Percentiles rank a stretch among this genome's conserved stretches.
Conservation (phyloP, 805 yeast genomes). For the Yamadazyma scolyti region DNA sequence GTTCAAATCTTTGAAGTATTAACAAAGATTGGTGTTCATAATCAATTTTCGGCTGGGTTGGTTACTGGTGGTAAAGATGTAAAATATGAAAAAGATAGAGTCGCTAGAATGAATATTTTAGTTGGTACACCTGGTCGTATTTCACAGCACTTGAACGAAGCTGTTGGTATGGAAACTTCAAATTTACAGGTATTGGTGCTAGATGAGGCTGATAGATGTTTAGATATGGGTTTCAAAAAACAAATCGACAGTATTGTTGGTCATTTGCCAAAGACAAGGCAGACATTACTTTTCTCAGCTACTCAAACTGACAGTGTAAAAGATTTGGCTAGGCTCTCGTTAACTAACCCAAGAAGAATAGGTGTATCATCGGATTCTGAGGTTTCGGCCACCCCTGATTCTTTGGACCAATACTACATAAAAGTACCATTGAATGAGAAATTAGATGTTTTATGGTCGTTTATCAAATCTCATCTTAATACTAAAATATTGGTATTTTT, state of each 20-base stretch:
- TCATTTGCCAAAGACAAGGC: conserved; percentile 76
- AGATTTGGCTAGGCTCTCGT: conserved; percentile 77
- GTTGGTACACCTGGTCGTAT: conserved; percentile 92
- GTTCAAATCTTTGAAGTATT: conserved; percentile 87
- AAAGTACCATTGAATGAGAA: conserved; percentile 73
- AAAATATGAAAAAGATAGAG: conserved; percentile 74
- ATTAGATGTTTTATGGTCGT: conserved; percentile 81
- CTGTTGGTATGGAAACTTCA: conserved; percentile 70
- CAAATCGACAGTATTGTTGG: conserved; percentile 77
- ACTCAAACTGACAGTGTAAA: conserved; percentile 81
- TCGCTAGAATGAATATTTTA: conserved; percentile 72
- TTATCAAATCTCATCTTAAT: conserved; percentile 78
- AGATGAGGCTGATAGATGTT: conserved; percentile 90
- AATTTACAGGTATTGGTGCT: conserved; percentile 76
- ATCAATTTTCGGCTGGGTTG: conserved; percentile 79
- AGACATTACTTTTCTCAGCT: conserved; percentile 82
- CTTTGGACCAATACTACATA: conserved; percentile 80
- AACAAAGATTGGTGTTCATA: conserved; percentile 72
- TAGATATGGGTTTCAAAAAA: conserved; percentile 89
- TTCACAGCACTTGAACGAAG: conserved; percentile 86
- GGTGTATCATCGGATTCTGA: conserved; percentile 42
- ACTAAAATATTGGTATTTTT: conserved; percentile 77
- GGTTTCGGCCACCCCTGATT: conserved; percentile 73
- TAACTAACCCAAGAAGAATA: conserved; percentile 53
- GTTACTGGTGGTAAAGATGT: conserved; percentile 94